Base-by-base conservation (phyloP, 306 rosid species). In the Acmispon strigosus region DNA sequence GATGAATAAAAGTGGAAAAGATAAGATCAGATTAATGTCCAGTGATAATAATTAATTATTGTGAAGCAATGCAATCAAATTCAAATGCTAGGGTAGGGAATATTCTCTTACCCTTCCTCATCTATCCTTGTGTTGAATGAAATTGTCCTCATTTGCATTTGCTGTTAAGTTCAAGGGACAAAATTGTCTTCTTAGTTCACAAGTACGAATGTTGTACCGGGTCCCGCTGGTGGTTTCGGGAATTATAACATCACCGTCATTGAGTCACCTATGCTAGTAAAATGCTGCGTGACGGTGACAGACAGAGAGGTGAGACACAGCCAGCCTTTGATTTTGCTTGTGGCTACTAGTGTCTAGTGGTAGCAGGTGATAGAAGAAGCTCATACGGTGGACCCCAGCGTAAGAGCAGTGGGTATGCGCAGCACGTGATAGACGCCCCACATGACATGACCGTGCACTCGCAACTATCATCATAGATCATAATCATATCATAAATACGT, bases 351-450 rank as follows among this genome's bases (percentile, higher is more conserved):
- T 27, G 32, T n/a, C n/a, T n/a, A n/a, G 32, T 27, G 3, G 32
- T 3, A 27, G 34, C 37, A 32, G 3, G 43, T 18, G 42, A 57
- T 39, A 1, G 44, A 39, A 13, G 62, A 39, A 13, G 62, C 37
- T 49, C 37, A 13, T 14, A 12, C 0, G 13, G 64, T 62, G 61
- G 59, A 52, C 56, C 69, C 70, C 74, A 42, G 39, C 70, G 9
- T 17, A 45, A 20, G 63, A 51, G 18, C 14, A 69, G 63, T 48
- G 52, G 69, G 74, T 55, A 64, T 27, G 70, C 16, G 58, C 15
- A 55, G 42, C 82, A 65, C 69, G 74, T 78, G 78, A 69, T 69
- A 12, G 37, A 39, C 9, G 50, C 65, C 70, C 73, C 79, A 75
- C 74, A 34, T 15, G 10, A 15, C 10, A 32, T 32, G 37, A 32